Conservation (phyloP, 768 basidiomycete species). For the Phanerochaete carnosa region DNA sequence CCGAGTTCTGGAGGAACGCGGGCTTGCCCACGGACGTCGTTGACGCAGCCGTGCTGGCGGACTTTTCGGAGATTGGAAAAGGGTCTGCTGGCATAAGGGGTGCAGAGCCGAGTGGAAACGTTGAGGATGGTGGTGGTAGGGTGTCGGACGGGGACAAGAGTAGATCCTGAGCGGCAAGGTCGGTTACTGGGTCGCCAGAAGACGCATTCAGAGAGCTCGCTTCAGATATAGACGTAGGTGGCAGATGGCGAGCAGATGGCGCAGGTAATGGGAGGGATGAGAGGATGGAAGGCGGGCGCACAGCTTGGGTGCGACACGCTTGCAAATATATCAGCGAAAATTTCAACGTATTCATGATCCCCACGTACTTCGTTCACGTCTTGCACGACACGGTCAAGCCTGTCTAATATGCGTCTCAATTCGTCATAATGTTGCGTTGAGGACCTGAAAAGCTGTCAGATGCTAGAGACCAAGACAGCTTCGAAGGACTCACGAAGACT, state of each 20-base stretch:
- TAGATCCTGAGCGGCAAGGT: constrained; percentile 33
- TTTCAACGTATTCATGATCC: not conserved
- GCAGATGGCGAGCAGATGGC: constrained; percentile 7
- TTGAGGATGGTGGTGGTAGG: constrained; percentile 27
- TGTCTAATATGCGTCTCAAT: constrained; percentile 48
- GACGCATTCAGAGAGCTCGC: not conserved
- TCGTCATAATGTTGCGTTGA: constrained; percentile 33
- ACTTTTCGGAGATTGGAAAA: not conserved
- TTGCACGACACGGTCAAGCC: constrained; percentile 49
- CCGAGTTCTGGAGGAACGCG: constrained; percentile 52
- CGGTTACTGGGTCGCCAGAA: not conserved
- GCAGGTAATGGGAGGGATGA: constrained; percentile 48
- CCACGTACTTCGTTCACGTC: constrained; percentile 49
- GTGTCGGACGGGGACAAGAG: constrained; percentile 37
- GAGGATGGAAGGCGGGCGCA: constrained; percentile 47
- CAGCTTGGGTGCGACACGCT: constrained; percentile 42
- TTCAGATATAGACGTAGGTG: constrained; percentile 12
- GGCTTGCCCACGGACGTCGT: constrained; percentile 21
- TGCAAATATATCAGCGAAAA: not conserved
- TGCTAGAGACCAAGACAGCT: not conserved
- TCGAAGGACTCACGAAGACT: constrained; percentile 10
- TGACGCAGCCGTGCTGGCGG: not conserved
- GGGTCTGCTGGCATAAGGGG: not conserved
- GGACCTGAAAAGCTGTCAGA: not conserved
- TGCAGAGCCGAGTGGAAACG: constrained; percentile 19